Evolutionary conservation across 140 eudicot genomes (phyloP).

Genomic region (Erigeron philadelphicus): DNA sequence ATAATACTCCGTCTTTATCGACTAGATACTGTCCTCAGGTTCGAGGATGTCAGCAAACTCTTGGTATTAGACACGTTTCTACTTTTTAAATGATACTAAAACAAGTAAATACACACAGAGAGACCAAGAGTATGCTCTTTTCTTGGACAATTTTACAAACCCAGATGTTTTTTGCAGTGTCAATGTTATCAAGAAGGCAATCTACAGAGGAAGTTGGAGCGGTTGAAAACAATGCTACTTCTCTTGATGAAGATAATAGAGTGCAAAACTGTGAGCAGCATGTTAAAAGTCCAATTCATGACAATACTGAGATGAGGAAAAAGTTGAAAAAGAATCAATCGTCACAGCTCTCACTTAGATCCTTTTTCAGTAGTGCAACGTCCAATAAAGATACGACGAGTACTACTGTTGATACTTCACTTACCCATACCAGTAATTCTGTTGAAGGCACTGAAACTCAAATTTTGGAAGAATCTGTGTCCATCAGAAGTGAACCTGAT

Average conservation of each 20-base stretch:
- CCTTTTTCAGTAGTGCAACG: conserved; percentile 57
- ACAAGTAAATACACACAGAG: not conserved
- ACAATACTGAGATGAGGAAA: conserved; percentile 39
- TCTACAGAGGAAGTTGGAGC: conserved; percentile 36
- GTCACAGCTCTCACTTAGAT: conserved; percentile 77
- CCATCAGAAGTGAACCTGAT: conserved; percentile 18
- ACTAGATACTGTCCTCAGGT: conserved; percentile 88
- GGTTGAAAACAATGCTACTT: conserved; percentile 29
- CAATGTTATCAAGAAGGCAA: conserved; percentile 61
- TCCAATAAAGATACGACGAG: conserved; percentile 23
- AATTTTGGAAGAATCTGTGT: conserved; percentile 19
- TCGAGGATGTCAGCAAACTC: conserved; percentile 90
- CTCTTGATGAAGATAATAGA: conserved; percentile 29
- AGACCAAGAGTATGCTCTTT: conserved; percentile 9
- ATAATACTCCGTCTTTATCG: conserved; percentile 77
- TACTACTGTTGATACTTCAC: conserved; percentile 25
- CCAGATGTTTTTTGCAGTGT: conserved; percentile 48
- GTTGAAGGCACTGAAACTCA: conserved; percentile 26
- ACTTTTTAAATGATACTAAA: not conserved
- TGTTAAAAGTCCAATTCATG: conserved; percentile 29
- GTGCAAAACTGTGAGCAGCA: conserved; percentile 22
- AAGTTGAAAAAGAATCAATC: conserved; percentile 54
- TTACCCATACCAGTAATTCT: conserved; percentile 32
- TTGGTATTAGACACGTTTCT: conserved; percentile 44
- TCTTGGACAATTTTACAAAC: conserved; percentile 5